Base-by-base conservation (phyloP, 2,329 filamentous ascomycete species). In the Cytospora chrysosperma region DNA sequence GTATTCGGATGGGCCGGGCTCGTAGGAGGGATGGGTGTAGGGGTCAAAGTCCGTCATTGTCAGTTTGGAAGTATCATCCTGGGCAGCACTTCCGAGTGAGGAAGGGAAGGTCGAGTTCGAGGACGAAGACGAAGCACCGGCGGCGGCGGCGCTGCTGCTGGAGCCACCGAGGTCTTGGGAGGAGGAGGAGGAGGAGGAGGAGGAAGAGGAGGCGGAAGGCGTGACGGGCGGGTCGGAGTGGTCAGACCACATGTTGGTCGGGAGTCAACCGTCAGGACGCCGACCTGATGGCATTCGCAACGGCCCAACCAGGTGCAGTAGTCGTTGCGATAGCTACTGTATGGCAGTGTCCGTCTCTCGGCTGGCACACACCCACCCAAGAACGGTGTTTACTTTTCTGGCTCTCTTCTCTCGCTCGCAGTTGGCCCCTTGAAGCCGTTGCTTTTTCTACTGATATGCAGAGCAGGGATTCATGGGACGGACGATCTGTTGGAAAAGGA, bases 221-320 rank as follows among this genome's bases (percentile, higher is more conserved):
- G 51, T 57, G 27, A 56, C 55, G 55, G 64, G 59, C 37, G 47
- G 53, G 32, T 65, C 64, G 49, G 62, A 63, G 53, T 65, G 56
- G 57, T 65, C 64, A 40, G 64, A 64, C 64, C 64, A 65, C 64
- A 65, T 65, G 57, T 64, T 63, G 64, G 64, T 59, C 64, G 57
- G 43, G 47, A 62, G n/a, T 63, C 62, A 64, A 56, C 61, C 47
- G 55, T 40, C 56, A 61, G 26, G 26, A 15, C 40, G 53, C 40
- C 53, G 47, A 49, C 27, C 49, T 56, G 57, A 50, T 55, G 37
- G 64, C 64, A 65, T 65, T 52, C 64, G 64, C 61, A 61, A 43
- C 37, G 37, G 59, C 53, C 32, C 51, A 24, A 37, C 21, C 37
- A 37, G 28, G 24, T 55, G 51, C 9, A 55, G 12, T 26, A 50